Evolutionary conservation across 345 rosid species (phyloP), one percentile per base, ranked within the genome.

Genomic region (Tarenaya hassleriana): DNA sequence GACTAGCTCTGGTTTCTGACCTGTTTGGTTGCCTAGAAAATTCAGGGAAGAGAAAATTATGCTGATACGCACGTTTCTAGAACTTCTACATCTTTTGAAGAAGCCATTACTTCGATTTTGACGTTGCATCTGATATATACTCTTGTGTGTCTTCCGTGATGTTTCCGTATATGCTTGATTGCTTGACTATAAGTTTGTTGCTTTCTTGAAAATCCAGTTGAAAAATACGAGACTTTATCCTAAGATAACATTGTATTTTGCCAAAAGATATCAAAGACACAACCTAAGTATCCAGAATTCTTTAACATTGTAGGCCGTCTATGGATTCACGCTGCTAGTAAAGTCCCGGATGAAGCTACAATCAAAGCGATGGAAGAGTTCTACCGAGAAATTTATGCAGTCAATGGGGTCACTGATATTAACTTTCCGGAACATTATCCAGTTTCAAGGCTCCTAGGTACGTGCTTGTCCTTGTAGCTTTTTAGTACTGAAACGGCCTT

Each of bases 281-380:
- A 24, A 2, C 29, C 5, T 24, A 24, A 24, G 29, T 24, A 24
- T 24, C 3, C 29, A 60, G 7, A 16, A 41, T 54, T n/a, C 13
- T 35, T 39, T 7, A 7, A 10, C 15, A 35, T 68, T 18, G 50
- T 62, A 91, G 97, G 98, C 8, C 91, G 97, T 43, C 79, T 92
- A 31, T 92, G 98, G 98, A 88, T 92, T 58, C 97, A 92, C 27
- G 94, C 95, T 45, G 98, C 97, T 14, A 55, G 88, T 60, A 88
- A 92, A 71, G 70, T 88, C 46, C 95, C 95, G 0, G 98, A 92
- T 49, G 90, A 78, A 70, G 77, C 66, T 47, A 88, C 95, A 7
- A 79, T 88, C 56, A 88, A 81, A 83, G 94, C 95, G 40, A 85
- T 88, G 94, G 98, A 85, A 64, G 83, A 71, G 4, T 92, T 92